Conservation (phyloP, 768 basidiomycete species). For the Pulveroboletus ravenelii region DNA sequence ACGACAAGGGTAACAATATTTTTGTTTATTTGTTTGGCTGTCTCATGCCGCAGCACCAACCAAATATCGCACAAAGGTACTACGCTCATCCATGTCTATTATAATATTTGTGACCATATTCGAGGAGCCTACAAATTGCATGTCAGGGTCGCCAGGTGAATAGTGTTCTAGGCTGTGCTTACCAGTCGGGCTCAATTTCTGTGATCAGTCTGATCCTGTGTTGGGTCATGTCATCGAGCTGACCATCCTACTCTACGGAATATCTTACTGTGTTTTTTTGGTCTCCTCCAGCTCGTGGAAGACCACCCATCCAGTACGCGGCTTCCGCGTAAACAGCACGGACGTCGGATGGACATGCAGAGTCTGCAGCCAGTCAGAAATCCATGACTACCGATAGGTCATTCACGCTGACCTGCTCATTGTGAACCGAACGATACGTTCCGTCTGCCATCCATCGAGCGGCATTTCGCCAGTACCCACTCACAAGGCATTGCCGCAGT, state of each 20-base stretch:
- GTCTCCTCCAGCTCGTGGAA: conserved; percentile 97
- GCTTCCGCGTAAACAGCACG: conserved; percentile 88
- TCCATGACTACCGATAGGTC: not conserved
- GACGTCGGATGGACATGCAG: conserved; percentile 92
- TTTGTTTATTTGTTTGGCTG: conserved; percentile 11
- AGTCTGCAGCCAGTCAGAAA: conserved; percentile 41
- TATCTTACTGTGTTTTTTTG: conserved; percentile 80
- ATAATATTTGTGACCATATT: conserved; percentile 46
- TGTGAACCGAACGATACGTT: conserved; percentile 85
- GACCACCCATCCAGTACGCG: conserved; percentile 87
- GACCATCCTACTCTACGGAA: not conserved
- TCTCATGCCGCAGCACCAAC: not conserved
- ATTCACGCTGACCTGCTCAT: conserved; percentile 59
- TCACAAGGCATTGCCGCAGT: conserved; percentile 83
- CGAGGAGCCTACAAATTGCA: conserved; percentile 37
- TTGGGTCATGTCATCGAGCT: conserved; percentile 8
- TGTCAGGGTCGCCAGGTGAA: conserved; percentile 1
- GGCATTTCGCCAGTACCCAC: conserved; percentile 92
- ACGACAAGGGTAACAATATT: not conserved
- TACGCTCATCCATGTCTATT: conserved; percentile 22
- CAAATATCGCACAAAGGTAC: not conserved
- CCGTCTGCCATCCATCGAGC: conserved; percentile 91
- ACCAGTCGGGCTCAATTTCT: conserved; percentile 95
- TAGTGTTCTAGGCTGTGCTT: conserved; percentile 9
- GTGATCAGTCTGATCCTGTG: conserved; percentile 85